Evolutionary conservation across 768 basidiomycete genomes (phyloP).

Genomic region (Leucogyrophana mollusca): DNA sequence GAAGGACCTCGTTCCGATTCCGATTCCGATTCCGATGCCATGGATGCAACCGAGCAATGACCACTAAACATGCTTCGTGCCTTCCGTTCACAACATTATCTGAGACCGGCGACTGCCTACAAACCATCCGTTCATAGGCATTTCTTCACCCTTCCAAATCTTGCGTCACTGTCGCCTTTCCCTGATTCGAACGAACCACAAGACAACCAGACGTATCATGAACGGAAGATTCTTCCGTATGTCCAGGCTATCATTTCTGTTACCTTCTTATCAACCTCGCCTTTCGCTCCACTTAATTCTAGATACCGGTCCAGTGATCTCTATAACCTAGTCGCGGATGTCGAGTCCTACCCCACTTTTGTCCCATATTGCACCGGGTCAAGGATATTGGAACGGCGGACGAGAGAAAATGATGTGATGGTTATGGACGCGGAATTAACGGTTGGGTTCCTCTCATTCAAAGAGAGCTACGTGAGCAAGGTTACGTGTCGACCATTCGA

Average conservation of each 20-base stretch:
- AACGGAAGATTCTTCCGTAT: constrained; percentile 86
- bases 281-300: constrained; percentile 10
- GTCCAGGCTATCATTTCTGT: constrained; percentile 27
- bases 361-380: constrained; percentile 86
- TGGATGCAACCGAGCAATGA: neutral
- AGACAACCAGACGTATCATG: constrained; percentile 67
- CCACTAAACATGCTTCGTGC: constrained; percentile 16
- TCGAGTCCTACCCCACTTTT: constrained; percentile 82
- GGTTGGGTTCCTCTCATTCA: constrained; percentile 84
- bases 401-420: constrained; percentile 32
- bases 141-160: constrained; percentile 51
- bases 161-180: constrained; percentile 45
- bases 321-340: constrained; percentile 85
- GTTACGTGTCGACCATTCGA: constrained; percentile 80
- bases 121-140: constrained; percentile 20
- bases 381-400: constrained; percentile 46
- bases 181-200: constrained; percentile 25
- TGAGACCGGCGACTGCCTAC: neutral
- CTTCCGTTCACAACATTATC: neutral
- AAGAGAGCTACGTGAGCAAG: constrained; percentile 83
- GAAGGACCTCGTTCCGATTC: no score
- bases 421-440: constrained; percentile 82
- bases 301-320: constrained; percentile 81
- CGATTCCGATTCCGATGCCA: no score
- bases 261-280: constrained; percentile 8